These are phyloP conservation scores for Phytophthora multivora DNA, from an alignment of 352 stramenopile genomes.

Conservation along the genomic window DNA sequence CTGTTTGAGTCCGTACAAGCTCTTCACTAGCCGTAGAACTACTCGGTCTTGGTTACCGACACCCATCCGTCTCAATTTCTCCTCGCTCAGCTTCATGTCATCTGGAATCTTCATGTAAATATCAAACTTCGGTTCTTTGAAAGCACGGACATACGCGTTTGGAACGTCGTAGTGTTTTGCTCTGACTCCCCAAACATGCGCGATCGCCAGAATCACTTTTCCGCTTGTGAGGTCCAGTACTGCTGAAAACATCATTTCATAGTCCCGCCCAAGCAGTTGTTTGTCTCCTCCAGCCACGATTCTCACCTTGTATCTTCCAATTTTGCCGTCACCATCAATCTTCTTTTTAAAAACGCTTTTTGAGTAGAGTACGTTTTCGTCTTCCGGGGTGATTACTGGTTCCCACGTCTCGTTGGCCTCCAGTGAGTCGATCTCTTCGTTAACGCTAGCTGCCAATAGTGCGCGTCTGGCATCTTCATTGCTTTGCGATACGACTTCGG, in stretches of 20 bases:
- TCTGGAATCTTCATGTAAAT: background rate
- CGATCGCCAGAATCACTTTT: background rate
- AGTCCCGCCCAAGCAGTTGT: background rate
- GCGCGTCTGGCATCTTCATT: background rate
- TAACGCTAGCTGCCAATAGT: background rate
- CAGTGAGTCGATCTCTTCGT: background rate
- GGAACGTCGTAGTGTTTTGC: background rate
- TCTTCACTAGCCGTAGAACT: background rate
- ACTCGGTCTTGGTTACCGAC: background rate
- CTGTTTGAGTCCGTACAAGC: slow-evolving; percentile 1
- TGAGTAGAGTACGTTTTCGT: background rate
- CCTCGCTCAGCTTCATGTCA: background rate
- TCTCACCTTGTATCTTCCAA: background rate
- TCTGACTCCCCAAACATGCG: background rate
- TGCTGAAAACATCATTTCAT: background rate
- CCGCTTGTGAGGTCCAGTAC: slow-evolving; percentile 2
- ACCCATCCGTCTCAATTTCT: background rate
- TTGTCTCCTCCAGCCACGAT: background rate
- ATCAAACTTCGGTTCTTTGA: background rate
- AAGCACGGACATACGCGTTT: background rate
- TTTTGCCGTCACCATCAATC: background rate
- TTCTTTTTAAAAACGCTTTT: slow-evolving; percentile 3
- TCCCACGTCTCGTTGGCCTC: background rate
- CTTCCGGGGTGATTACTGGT: background rate
- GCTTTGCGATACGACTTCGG: background rate